These are phyloP conservation scores for Fusarium pseudoanthophilum DNA, from an alignment of 2,329 filamentous ascomycete genomes.

Conservation along the genomic window DNA sequence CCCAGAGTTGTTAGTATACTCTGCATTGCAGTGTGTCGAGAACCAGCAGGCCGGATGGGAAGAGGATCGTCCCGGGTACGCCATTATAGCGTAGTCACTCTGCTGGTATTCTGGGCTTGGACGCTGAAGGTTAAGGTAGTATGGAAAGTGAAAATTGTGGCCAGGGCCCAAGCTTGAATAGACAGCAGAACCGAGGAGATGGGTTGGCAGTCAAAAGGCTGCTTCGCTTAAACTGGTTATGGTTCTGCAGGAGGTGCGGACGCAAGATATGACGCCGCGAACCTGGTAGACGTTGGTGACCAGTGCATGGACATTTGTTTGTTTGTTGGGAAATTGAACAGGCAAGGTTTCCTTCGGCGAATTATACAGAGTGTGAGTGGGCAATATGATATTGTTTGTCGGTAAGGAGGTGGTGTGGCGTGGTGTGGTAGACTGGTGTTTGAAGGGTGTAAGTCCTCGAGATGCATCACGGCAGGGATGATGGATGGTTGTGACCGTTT, in stretches of 20 bases:
- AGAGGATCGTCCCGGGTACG: constrained; percentile 37
- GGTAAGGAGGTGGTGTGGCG: constrained; percentile 12
- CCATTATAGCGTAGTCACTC: constrained; percentile 37
- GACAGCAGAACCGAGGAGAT: constrained; percentile 18
- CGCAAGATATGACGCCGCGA: constrained; percentile 21
- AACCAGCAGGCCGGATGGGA: constrained; percentile 37
- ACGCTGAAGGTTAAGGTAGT: constrained; percentile 1
- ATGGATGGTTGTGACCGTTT: constrained; percentile 15
- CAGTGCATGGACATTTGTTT: constrained; percentile 11
- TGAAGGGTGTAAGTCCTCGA: not conserved
- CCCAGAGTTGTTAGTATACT: not conserved
- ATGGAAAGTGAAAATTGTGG: not conserved
- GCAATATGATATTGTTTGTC: constrained; percentile 10
- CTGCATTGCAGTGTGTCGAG: not conserved
- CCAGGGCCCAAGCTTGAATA: constrained; percentile 21
- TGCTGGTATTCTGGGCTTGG: constrained; percentile 25
- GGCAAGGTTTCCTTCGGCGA: not conserved
- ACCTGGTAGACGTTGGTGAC: constrained; percentile 10
- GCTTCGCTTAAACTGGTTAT: constrained; percentile 9
- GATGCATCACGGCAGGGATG: not conserved
- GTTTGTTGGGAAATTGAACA: not conserved
- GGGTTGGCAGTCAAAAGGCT: constrained; percentile 30
- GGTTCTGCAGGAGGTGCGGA: constrained; percentile 17
- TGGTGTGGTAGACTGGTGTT: not conserved
- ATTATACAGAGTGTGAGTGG: not conserved